These are phyloP conservation scores for Thielaviopsis punctulata DNA, from an alignment of 2,329 filamentous ascomycete species.

Conservation along the genomic window DNA sequence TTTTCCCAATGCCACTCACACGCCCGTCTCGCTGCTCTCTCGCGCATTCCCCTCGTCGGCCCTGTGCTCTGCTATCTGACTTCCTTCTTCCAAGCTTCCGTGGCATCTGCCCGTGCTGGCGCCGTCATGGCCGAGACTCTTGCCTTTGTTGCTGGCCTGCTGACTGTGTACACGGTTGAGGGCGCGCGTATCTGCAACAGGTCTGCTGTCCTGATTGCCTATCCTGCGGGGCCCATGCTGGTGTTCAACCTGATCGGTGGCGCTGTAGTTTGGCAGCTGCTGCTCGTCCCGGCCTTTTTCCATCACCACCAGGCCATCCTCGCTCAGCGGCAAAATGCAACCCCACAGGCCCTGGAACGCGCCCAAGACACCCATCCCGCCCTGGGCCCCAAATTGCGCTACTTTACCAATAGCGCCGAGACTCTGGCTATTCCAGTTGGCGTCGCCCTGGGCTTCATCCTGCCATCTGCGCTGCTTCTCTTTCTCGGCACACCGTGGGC, in stretches of 20 bases:
- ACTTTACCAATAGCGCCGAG: constrained; percentile 29
- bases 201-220: constrained; percentile 21
- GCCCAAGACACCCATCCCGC: constrained; percentile 17
- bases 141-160: constrained; percentile 27
- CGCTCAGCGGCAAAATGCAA: constrained; percentile 14
- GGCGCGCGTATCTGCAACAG: constrained; percentile 27
- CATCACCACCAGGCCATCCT: constrained; percentile 24
- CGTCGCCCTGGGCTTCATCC: constrained; percentile 29
- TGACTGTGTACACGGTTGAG: constrained; percentile 33
- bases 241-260: constrained; percentile 32
- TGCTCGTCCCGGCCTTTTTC: constrained; percentile 33
- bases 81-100: constrained; percentile 30
- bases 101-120: constrained; percentile 23
- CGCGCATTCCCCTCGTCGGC: constrained; percentile 27
- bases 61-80: constrained; percentile 31
- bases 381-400: constrained; percentile 19
- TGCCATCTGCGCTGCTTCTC: constrained; percentile 31
- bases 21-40: constrained; percentile 27
- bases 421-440: constrained; percentile 37
- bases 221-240: constrained; percentile 27
- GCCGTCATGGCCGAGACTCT: constrained; percentile 27
- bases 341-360: constrained; percentile 13
- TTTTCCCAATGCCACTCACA: constrained; percentile 36
- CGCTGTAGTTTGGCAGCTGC: constrained; percentile 33
- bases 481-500: constrained; percentile 20